A percentile compares a stretch with the other conserved stretches of the same genome.
Evolutionary conservation across 352 stramenopile genomes (phyloP).

Genomic region (Chloridella minuta): DNA sequence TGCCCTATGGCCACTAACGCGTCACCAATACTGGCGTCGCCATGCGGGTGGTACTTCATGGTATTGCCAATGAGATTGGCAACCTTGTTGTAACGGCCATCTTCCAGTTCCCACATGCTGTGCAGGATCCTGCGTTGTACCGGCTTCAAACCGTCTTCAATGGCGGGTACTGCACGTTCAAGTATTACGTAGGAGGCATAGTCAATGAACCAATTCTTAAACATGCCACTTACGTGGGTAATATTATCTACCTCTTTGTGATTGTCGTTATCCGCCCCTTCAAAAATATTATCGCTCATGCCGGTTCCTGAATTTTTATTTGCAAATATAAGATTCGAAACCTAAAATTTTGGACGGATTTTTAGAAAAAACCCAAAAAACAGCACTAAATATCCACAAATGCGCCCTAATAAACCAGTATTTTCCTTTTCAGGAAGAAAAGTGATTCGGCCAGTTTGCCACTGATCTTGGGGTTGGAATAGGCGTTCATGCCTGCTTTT

Average conservation of each 20-base stretch:
- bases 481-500: neutral
- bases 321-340: neutral
- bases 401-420: neutral
- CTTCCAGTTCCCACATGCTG: neutral
- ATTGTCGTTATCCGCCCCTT: neutral
- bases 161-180: neutral
- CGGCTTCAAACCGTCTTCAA: neutral
- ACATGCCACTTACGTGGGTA: neutral
- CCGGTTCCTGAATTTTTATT: neutral
- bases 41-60: neutral
- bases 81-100: neutral
- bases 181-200: neutral
- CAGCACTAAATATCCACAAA: neutral
- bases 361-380: neutral
- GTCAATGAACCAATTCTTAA: neutral
- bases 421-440: neutral
- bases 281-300: conserved; percentile 1
- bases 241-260: neutral
- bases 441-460: neutral
- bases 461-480: neutral
- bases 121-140: neutral
- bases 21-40: neutral
- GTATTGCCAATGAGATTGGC: neutral
- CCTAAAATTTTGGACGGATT: neutral
- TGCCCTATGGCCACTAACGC: neutral